phyloP scores from a whole-genome alignment of 306 rosid genomes.

The Amphicarpaea edgeworthii region DNA sequence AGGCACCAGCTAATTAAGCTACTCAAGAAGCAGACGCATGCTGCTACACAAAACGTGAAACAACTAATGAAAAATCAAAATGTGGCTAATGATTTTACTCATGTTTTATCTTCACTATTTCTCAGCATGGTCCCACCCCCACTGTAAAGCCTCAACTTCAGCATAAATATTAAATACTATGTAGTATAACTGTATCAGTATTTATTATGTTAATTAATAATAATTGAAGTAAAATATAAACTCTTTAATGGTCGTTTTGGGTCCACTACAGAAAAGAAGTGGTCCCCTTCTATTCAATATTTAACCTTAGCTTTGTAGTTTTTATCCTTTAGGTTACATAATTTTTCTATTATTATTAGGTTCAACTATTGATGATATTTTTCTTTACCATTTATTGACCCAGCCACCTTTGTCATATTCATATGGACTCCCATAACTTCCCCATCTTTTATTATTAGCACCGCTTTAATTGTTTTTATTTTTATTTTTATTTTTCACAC shows the following conservation, averaged over 20 bases:
- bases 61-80: conserved; percentile 1
- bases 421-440: conserved; percentile 55
- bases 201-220: background rate
- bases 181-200: background rate
- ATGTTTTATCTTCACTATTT: conserved; percentile 15
- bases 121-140: background rate
- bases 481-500: no score
- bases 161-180: conserved; percentile 6
- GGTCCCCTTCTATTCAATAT: conserved; percentile 47
- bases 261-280: conserved; percentile 36
- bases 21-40: conserved; percentile 35
- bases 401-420: conserved; percentile 42
- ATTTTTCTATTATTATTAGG: conserved; percentile 16
- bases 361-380: conserved; percentile 26
- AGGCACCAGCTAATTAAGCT: no score
- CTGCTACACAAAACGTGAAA: conserved; percentile 5
- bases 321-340: background rate
- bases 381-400: conserved; percentile 39
- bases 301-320: conserved; percentile 29
- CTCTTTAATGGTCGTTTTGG: conserved; percentile 32
- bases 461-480: background rate
- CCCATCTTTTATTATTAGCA: conserved; percentile 35
- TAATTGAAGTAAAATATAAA: background rate
- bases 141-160: background rate
- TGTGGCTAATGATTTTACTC: background rate